phyloP scores from a whole-genome alignment of 2,329 filamentous ascomycete species.

The Stagonosporopsis chrysanthemi region DNA sequence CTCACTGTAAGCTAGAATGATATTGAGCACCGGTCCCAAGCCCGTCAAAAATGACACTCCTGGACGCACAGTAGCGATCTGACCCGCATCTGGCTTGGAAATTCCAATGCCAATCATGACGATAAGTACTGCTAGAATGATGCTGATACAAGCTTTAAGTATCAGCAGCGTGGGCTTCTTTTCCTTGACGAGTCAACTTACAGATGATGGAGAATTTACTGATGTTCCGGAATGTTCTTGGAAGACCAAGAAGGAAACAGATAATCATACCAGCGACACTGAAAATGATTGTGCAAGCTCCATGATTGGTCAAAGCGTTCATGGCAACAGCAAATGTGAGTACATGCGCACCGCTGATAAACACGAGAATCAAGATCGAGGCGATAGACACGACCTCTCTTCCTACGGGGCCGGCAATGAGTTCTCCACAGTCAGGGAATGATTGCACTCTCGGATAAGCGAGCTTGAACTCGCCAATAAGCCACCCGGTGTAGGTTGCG shows the following conservation, averaged over 20 bases:
- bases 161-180: slow-evolving; percentile 8
- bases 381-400: slow-evolving; percentile 69
- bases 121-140: slow-evolving; percentile 68
- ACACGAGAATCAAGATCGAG: slow-evolving; percentile 70
- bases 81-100: slow-evolving; percentile 49
- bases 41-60: slow-evolving; percentile 34
- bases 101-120: slow-evolving; percentile 72
- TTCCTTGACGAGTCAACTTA: slow-evolving; percentile 36
- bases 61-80: slow-evolving; percentile 35
- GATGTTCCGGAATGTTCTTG: slow-evolving; percentile 68
- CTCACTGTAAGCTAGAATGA: slow-evolving; percentile 72
- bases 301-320: slow-evolving; percentile 68
- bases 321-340: slow-evolving; percentile 75
- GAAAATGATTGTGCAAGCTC: slow-evolving; percentile 70
- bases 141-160: slow-evolving; percentile 65
- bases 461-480: slow-evolving; percentile 67
- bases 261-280: slow-evolving; percentile 66
- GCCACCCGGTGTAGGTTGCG: slow-evolving; percentile 67
- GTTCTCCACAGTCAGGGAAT: slow-evolving; percentile 71
- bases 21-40: slow-evolving; percentile 59
- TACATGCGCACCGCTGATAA: slow-evolving; percentile 75
- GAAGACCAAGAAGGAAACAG: slow-evolving; percentile 66
- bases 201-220: slow-evolving; percentile 68
- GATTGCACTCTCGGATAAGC: slow-evolving; percentile 66
- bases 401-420: slow-evolving; percentile 67